A percentile compares a stretch with the other conserved stretches of the same genome.
phyloP scores from a whole-genome alignment of 2,329 filamentous ascomycete species.

The Ceratocystis lukuohia region DNA sequence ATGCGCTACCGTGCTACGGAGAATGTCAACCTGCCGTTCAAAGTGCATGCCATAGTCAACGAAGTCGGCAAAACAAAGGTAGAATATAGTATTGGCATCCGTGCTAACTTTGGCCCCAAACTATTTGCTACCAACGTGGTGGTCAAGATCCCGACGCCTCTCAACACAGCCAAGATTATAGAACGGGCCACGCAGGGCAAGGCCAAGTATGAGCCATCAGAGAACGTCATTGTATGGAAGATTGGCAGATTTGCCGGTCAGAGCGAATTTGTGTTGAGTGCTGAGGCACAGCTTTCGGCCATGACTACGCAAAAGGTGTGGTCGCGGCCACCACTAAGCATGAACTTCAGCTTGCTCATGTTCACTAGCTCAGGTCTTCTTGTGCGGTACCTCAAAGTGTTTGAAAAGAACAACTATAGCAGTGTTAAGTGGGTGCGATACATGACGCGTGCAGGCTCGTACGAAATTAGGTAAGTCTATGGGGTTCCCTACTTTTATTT shows the following conservation, averaged over 20 bases:
- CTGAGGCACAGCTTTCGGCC: constrained; percentile 81
- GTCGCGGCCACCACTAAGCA: constrained; percentile 80
- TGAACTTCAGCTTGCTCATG: constrained; percentile 93
- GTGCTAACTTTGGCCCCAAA: constrained; percentile 91
- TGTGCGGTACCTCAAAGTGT: constrained; percentile 92
- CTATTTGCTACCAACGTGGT: constrained; percentile 95
- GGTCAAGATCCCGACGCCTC: constrained; percentile 82
- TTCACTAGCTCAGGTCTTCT: constrained; percentile 89
- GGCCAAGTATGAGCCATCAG: constrained; percentile 94
- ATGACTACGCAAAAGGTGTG: constrained; percentile 98
- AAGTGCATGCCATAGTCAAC: constrained; percentile 96
- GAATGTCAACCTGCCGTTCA: constrained; percentile 97
- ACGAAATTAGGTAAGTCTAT: constrained; percentile 70
- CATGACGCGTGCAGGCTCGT: constrained; percentile 95
- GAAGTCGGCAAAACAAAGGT: constrained; percentile 95
- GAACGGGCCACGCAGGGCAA: constrained; percentile 92
- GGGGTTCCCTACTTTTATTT: too few species aligned
- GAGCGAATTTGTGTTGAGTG: constrained; percentile 86
- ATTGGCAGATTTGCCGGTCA: constrained; percentile 98
- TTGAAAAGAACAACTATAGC: constrained; percentile 98
- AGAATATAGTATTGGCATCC: constrained; percentile 95
- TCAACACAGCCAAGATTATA: constrained; percentile 89
- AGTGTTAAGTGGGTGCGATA: constrained; percentile 99
- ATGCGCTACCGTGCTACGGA: constrained; percentile 98
- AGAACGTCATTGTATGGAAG: constrained; percentile 99